phyloP scores from a whole-genome alignment of 257 asterid species.

The Penstemon barbatus region DNA sequence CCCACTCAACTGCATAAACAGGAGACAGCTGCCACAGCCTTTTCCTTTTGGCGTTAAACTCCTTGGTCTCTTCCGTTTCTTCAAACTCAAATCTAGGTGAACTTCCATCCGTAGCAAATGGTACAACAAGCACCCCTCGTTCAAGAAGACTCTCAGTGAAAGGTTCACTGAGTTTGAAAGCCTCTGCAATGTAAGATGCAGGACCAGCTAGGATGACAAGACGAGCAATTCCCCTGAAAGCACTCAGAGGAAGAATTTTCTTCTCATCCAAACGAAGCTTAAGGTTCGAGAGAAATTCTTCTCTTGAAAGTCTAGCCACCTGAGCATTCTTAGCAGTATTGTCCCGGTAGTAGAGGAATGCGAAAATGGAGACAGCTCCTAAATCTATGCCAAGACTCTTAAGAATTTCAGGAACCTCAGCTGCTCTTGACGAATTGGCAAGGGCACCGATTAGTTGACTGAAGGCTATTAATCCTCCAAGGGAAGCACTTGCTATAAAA shows the following conservation, averaged over 20 bases:
- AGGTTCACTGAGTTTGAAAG: conserved; percentile 68
- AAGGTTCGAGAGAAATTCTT: conserved; percentile 78
- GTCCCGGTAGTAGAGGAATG: conserved; percentile 80
- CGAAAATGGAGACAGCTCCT: conserved; percentile 70
- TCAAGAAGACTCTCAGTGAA: conserved; percentile 71
- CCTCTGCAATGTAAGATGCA: conserved; percentile 64
- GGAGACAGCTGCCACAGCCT: conserved; percentile 93
- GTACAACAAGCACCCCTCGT: conserved; percentile 85
- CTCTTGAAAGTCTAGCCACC: conserved; percentile 76
- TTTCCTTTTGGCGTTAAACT: conserved; percentile 56
- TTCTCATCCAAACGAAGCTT: conserved; percentile 81
- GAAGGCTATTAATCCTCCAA: conserved; percentile 79
- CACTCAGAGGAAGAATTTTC: conserved; percentile 59
- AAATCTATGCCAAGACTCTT: conserved; percentile 78
- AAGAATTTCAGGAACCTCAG: conserved; percentile 57
- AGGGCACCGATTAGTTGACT: conserved; percentile 67
- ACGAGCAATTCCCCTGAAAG: conserved; percentile 90
- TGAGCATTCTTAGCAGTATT: conserved; percentile 78
- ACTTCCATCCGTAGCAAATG: conserved; percentile 69
- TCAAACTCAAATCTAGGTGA: conserved; percentile 59
- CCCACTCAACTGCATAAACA: conserved; percentile 62
- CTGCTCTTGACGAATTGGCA: conserved; percentile 69
- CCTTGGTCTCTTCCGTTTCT: conserved; percentile 58
- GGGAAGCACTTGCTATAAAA: conserved; percentile 77
- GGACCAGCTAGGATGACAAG: conserved; percentile 88